Conservation (phyloP, 768 basidiomycete species). For the Chalciporus chontae region DNA sequence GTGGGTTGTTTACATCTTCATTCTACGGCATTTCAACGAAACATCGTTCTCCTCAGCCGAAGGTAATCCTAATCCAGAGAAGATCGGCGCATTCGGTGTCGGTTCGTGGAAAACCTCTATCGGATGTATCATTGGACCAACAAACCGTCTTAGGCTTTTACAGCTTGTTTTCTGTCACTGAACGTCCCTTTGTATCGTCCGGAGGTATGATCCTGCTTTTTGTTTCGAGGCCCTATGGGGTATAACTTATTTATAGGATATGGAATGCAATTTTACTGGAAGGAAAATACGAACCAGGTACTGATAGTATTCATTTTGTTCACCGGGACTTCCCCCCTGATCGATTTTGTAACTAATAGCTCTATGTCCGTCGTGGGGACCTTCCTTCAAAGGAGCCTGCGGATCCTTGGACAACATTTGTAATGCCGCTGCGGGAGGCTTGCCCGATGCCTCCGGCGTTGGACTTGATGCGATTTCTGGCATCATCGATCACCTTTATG, state of each 20-base stretch:
- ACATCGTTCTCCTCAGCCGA: conserved; percentile 52
- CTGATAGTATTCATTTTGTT: neutral
- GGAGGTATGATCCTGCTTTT: conserved; percentile 44
- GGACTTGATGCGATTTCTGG: conserved; percentile 85
- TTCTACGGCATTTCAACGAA: neutral
- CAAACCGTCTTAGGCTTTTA: conserved; percentile 49
- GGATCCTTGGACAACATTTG: conserved; percentile 75
- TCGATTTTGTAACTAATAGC: conserved; percentile 33
- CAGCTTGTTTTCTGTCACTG: conserved; percentile 72
- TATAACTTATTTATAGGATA: conserved; percentile 42
- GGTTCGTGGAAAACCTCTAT: conserved; percentile 32
- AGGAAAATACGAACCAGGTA: conserved; percentile 83
- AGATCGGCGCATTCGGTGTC: conserved; percentile 95
- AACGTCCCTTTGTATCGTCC: conserved; percentile 72
- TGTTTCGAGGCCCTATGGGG: too few species aligned
- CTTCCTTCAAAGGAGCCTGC: conserved; percentile 38
- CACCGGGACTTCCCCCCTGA: neutral
- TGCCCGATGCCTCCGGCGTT: conserved; percentile 72
- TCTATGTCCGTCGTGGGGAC: conserved; percentile 74
- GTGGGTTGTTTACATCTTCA: conserved; percentile 31
- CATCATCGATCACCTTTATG: conserved; percentile 92
- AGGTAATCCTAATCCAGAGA: conserved; percentile 91
- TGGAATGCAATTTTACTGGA: conserved; percentile 96
- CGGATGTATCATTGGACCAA: too few species aligned
- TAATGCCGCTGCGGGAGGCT: conserved; percentile 79